Percentiles rank a stretch among this genome's conserved stretches.
Evolutionary conservation across 1,139 yeast species (phyloP).

Genomic region (Hyphopichia fennica): DNA sequence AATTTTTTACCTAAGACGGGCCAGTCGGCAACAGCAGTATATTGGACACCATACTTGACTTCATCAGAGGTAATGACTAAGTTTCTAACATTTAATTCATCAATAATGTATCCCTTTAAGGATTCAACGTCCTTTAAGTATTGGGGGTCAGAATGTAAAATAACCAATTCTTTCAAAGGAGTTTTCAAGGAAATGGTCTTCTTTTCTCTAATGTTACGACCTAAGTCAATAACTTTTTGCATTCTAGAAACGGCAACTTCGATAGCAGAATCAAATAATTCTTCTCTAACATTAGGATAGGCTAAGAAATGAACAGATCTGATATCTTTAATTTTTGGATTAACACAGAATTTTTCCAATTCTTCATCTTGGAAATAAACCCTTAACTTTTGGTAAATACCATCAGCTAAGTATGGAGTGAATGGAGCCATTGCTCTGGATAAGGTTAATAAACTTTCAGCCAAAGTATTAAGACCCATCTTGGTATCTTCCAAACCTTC

Average conservation of each 20-base stretch:
- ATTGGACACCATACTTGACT: slow-evolving; percentile 85
- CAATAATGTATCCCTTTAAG: slow-evolving; percentile 75
- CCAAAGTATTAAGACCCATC: slow-evolving; percentile 84
- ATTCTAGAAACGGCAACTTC: slow-evolving; percentile 88
- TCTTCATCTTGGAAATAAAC: slow-evolving; percentile 57
- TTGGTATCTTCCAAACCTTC: slow-evolving; percentile 81
- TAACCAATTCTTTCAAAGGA: slow-evolving; percentile 86
- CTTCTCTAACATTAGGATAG: slow-evolving; percentile 85
- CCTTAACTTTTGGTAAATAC: slow-evolving; percentile 76
- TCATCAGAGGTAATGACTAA: slow-evolving; percentile 88
- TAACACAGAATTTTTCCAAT: slow-evolving; percentile 43
- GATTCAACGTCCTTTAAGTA: slow-evolving; percentile 80
- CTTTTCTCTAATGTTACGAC: slow-evolving; percentile 96
- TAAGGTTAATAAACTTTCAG: slow-evolving; percentile 85
- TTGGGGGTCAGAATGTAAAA: slow-evolving; percentile 73
- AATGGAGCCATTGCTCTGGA: slow-evolving; percentile 98
- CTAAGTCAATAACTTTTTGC: slow-evolving; percentile 96
- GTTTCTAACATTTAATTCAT: slow-evolving; percentile 91
- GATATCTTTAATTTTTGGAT: slow-evolving; percentile 49
- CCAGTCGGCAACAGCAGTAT: slow-evolving; percentile 98
- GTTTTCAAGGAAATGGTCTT: slow-evolving; percentile 90
- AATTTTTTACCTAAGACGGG: slow-evolving; percentile 96
- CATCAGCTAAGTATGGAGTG: slow-evolving; percentile 93
- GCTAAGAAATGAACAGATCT: slow-evolving; percentile 91
- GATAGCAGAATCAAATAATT: slow-evolving; percentile 73